Conservation (phyloP, 441 rosid species). For the Viola pubescens region DNA sequence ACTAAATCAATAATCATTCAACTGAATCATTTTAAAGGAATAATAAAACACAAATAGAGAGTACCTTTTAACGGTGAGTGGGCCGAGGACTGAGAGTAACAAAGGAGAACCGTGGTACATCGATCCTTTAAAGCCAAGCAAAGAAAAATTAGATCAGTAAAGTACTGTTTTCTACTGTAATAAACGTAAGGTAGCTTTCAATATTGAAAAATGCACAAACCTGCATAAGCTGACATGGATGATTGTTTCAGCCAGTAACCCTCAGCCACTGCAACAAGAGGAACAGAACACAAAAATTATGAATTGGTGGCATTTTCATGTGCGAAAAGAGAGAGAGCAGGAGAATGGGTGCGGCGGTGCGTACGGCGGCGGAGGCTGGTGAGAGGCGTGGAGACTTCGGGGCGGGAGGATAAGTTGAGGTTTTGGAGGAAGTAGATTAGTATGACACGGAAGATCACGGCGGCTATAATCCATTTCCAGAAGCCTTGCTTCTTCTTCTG, state of each 20-base stretch:
- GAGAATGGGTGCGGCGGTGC: conserved; percentile 11
- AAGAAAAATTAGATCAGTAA: background rate
- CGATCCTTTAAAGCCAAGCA: conserved; percentile 53
- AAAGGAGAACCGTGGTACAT: conserved; percentile 97
- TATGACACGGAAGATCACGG: conserved; percentile 47
- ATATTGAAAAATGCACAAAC: conserved; percentile 6
- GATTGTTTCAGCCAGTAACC: conserved; percentile 40
- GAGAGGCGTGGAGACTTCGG: conserved; percentile 95
- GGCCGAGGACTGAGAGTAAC: conserved; percentile 75
- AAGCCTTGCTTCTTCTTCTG: conserved; percentile 26
- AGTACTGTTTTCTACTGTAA: background rate
- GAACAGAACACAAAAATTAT: background rate
- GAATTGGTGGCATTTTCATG: background rate
- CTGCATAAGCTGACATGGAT: conserved; percentile 44
- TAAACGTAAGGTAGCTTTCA: background rate
- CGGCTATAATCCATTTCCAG: conserved; percentile 51
- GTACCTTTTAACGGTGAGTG: conserved; percentile 69
- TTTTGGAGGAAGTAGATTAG: conserved; percentile 56
- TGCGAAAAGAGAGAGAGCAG: background rate
- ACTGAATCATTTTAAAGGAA: background rate
- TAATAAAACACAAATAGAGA: background rate
- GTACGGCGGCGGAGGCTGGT: conserved; percentile 96
- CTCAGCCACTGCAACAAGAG: conserved; percentile 31
- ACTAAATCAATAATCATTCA: background rate
- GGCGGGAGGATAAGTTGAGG: conserved; percentile 76